These are phyloP conservation scores for Artemisia argyi DNA, from an alignment of 129 eudicot genomes.

Conservation along the genomic window DNA sequence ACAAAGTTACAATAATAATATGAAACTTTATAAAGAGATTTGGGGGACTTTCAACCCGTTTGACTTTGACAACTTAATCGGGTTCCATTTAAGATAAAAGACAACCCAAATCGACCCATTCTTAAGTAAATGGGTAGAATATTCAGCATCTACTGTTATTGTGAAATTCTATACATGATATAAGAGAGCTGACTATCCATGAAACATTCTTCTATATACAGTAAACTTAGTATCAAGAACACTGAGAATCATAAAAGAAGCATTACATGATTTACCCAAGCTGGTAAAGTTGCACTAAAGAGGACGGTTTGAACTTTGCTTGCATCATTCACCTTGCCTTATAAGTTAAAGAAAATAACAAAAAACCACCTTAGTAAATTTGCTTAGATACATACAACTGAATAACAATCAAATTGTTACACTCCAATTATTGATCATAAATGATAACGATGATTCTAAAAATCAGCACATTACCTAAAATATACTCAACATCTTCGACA, in stretches of 20 bases:
- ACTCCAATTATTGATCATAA: not conserved
- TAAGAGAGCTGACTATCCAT: not conserved
- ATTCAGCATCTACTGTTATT: not conserved
- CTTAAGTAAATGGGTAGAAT: not conserved
- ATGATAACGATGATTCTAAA: not conserved
- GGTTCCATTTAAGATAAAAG: not conserved
- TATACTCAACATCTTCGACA: slow-evolving; percentile 96
- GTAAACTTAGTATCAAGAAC: not conserved
- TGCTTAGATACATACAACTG: too few species aligned
- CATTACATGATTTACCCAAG: slow-evolving; percentile 89
- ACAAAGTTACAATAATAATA: not conserved
- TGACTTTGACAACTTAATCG: not conserved
- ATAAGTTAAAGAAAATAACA: not conserved
- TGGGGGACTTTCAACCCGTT: not conserved
- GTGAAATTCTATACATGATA: not conserved
- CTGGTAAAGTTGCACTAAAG: slow-evolving; percentile 92
- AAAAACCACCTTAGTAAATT: not conserved
- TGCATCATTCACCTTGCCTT: slow-evolving; percentile 91
- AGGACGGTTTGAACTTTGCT: slow-evolving; percentile 94
- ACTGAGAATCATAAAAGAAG: not conserved
- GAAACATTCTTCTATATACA: not conserved
- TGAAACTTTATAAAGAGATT: not conserved
- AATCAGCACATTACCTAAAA: slow-evolving; percentile 49
- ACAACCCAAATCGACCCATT: not conserved
- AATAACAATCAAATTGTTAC: not conserved